phyloP scores from a whole-genome alignment of 768 basidiomycete species.

The Hypholoma sublateritium region DNA sequence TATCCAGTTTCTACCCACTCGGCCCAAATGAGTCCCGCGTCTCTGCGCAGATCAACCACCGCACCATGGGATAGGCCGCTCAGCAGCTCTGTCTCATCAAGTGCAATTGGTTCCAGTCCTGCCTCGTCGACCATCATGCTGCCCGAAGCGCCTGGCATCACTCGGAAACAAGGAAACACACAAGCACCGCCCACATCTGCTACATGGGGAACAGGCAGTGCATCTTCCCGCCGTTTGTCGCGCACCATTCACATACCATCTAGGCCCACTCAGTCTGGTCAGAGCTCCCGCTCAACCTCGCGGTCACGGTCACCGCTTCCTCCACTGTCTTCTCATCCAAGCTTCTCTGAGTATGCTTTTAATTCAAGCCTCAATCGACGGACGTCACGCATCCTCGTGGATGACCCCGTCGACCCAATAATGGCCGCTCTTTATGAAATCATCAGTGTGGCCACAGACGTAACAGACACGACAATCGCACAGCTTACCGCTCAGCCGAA shows the following conservation, averaged over 20 bases:
- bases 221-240: constrained; percentile 78
- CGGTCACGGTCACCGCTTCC: constrained; percentile 93
- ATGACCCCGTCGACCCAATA: constrained; percentile 87
- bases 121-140: constrained; percentile 58
- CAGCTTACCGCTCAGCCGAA: constrained; percentile 87
- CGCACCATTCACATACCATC: constrained; percentile 78
- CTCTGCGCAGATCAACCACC: constrained; percentile 64
- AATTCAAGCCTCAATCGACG: constrained; percentile 59
- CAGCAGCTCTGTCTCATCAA: constrained; percentile 55
- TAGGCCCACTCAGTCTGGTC: constrained; percentile 66
- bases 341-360: constrained; percentile 57
- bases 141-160: constrained; percentile 57
- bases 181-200: constrained; percentile 40
- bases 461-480: constrained; percentile 84
- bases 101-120: constrained; percentile 57
- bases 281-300: constrained; percentile 92
- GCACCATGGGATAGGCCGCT: constrained; percentile 67
- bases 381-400: constrained; percentile 79
- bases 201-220: constrained; percentile 54
- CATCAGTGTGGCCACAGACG: constrained; percentile 90
- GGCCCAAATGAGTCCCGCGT: constrained; percentile 64
- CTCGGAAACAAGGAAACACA: constrained; percentile 58
- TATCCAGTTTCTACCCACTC: constrained; percentile 61
- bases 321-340: constrained; percentile 59
- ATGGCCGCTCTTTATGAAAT: constrained; percentile 89